phyloP scores from a whole-genome alignment of 768 basidiomycete genomes.

The Termitomyces bulborhizus region DNA sequence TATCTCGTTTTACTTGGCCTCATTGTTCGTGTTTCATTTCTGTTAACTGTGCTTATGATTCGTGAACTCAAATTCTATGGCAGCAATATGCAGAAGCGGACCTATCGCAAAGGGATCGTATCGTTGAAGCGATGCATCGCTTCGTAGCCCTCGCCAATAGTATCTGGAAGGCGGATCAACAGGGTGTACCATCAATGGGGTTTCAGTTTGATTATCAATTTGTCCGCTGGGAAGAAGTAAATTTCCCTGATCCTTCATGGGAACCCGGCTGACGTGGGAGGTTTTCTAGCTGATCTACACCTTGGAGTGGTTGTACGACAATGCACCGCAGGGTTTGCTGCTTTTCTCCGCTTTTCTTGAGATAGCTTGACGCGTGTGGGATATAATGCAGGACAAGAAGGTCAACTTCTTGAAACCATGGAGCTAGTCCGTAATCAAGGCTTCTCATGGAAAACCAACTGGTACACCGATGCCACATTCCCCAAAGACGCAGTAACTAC shows the following conservation, averaged over 20 bases:
- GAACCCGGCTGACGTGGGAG: neutral
- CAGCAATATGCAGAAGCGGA: constrained; percentile 41
- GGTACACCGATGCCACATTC: constrained; percentile 31
- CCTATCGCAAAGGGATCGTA: constrained; percentile 25
- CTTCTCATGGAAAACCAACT: constrained; percentile 36
- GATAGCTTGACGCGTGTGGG: neutral
- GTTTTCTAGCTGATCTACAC: constrained; percentile 25
- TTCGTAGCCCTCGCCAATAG: constrained; percentile 16
- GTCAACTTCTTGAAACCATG: constrained; percentile 24
- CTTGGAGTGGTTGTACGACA: constrained; percentile 35
- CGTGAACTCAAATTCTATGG: neutral
- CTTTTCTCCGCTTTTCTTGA: neutral
- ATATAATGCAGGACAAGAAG: constrained; percentile 24
- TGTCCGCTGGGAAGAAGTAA: constrained; percentile 37
- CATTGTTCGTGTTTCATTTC: constrained; percentile 20
- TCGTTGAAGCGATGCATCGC: constrained; percentile 26
- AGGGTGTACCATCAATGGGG: constrained; percentile 29
- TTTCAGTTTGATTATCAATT: constrained; percentile 38
- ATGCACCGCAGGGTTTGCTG: constrained; percentile 28
- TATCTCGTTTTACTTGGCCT: constrained; percentile 33
- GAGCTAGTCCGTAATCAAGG: constrained; percentile 30
- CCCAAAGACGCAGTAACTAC: constrained; percentile 24
- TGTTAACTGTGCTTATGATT: neutral
- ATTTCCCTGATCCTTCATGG: neutral
- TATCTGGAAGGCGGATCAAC: constrained; percentile 19